phyloP scores from a whole-genome alignment of 148 eudicot species.

The Euryodendron excelsum region DNA sequence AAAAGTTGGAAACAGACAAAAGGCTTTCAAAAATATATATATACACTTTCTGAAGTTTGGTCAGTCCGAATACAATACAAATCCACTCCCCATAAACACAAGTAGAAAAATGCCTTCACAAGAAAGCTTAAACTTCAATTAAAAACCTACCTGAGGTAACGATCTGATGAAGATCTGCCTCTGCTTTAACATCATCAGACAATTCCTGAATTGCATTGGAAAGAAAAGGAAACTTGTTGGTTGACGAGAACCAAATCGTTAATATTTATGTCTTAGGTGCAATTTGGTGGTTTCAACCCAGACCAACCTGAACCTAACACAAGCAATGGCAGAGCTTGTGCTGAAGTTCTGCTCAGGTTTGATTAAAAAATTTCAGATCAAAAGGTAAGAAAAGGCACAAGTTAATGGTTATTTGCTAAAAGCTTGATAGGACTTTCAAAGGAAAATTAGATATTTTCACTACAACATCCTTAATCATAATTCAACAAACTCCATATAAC shows the following conservation, averaged over 20 bases:
- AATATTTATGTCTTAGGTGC: neutral
- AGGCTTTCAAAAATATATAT: no score
- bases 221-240: neutral
- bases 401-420: neutral
- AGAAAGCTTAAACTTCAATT: neutral
- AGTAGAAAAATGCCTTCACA: neutral
- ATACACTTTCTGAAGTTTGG: no score
- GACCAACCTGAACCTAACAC: neutral
- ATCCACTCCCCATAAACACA: no score
- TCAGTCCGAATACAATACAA: no score
- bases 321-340: neutral
- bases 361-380: neutral
- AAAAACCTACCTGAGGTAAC: constrained; percentile 50
- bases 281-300: constrained; percentile 2
- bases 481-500: no score
- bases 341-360: neutral
- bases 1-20: neutral
- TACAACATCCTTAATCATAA: neutral
- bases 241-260: neutral
- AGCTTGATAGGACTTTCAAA: neutral
- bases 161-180: constrained; percentile 79
- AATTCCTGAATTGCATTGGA: constrained; percentile 24
- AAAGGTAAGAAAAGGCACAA: neutral
- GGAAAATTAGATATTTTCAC: neutral
- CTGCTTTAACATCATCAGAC: constrained; percentile 43